phyloP scores from a whole-genome alignment of 495 filamentous ascomycete species.

The Neurospora sp. region DNA sequence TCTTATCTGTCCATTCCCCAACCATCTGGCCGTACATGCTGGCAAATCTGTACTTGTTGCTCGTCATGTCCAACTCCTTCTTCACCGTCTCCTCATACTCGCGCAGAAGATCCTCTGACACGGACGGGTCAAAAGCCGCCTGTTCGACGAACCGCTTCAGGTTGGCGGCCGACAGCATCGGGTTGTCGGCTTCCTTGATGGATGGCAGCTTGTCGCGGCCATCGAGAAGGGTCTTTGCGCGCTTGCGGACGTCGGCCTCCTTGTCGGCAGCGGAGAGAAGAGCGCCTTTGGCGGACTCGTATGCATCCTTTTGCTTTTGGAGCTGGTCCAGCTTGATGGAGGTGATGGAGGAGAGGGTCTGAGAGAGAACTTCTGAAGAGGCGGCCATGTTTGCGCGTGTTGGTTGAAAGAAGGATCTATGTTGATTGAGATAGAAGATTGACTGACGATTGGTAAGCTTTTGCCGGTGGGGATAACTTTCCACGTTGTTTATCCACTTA shows the following conservation, averaged over 20 bases:
- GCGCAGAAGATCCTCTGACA: constrained; percentile 22
- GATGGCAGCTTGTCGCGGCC: constrained; percentile 22
- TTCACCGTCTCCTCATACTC: constrained; percentile 31
- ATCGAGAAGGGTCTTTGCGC: constrained; percentile 13
- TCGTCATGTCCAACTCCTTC: constrained; percentile 30
- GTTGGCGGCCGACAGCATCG: constrained; percentile 10
- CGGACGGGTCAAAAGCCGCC: constrained; percentile 26
- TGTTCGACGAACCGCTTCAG: constrained; percentile 23
- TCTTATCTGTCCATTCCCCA: constrained; percentile 42
- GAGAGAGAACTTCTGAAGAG: constrained; percentile 34
- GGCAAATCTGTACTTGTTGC: constrained; percentile 47
- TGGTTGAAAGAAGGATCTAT: neutral
- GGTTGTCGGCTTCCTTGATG: constrained; percentile 5
- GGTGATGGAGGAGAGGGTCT: constrained; percentile 58
- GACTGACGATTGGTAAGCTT: neutral
- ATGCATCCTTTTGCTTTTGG: constrained; percentile 45
- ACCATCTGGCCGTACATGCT: constrained; percentile 52
- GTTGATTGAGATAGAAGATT: neutral
- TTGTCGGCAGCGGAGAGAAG: constrained; percentile 20
- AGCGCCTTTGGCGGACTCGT: constrained; percentile 30
- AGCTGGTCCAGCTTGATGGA: constrained; percentile 53
- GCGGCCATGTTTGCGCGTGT: constrained; percentile 13
- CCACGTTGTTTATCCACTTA: neutral
- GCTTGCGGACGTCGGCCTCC: constrained; percentile 18
- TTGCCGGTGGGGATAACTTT: neutral